Percentiles rank a stretch among this genome's conserved stretches.
Evolutionary conservation across 202 grass and related monocot genomes (phyloP).

Genomic region (Panicum hallii): DNA sequence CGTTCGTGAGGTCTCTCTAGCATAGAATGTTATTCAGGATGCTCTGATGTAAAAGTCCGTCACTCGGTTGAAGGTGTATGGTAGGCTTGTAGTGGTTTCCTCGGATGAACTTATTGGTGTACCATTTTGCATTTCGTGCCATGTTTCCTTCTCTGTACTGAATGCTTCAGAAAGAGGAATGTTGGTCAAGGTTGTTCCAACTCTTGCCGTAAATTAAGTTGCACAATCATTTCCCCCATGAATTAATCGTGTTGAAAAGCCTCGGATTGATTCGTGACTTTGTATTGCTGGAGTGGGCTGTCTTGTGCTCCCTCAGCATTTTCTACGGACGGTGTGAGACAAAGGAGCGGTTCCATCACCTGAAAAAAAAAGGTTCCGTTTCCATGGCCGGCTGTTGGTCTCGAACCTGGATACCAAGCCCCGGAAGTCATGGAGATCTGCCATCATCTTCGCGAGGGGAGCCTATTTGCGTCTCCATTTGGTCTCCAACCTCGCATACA

Average conservation of each 20-base stretch:
- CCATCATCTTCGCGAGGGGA: background rate
- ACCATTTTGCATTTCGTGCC: slow-evolving; percentile 14
- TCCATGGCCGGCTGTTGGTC: background rate
- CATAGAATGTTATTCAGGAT: slow-evolving; percentile 1
- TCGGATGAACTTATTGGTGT: background rate
- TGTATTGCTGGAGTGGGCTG: background rate
- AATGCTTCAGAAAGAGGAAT: background rate
- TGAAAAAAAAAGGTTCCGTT: background rate
- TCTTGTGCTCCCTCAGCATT: background rate
- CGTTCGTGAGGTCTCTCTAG: background rate
- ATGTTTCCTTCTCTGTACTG: background rate
- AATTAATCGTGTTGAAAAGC: background rate
- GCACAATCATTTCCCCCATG: background rate
- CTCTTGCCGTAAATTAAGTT: background rate
- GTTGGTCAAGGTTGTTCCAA: background rate
- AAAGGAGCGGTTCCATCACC: background rate
- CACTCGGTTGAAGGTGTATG: slow-evolving; percentile 24
- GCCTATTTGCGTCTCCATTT: background rate
- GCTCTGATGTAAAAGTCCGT: slow-evolving; percentile 12
- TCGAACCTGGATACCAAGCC: background rate
- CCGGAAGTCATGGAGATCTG: background rate
- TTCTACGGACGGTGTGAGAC: background rate
- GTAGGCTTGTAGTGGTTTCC: slow-evolving; percentile 32
- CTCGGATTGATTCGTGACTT: background rate
- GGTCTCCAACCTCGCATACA: background rate